These are phyloP conservation scores for Sporothrix globosa DNA, from an alignment of 2,329 filamentous ascomycete species.

Conservation along the genomic window DNA sequence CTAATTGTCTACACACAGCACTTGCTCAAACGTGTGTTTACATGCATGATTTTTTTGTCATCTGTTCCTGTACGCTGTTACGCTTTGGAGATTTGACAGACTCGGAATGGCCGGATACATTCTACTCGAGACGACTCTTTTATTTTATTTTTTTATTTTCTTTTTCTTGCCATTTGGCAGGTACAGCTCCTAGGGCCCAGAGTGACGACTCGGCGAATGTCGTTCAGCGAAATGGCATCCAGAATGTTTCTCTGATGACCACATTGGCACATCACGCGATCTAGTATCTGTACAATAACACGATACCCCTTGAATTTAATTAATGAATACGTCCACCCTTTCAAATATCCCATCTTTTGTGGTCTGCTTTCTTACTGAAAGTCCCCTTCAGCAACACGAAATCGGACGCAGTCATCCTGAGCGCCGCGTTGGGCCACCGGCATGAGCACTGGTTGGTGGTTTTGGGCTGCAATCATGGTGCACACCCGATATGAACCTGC, in stretches of 20 bases:
- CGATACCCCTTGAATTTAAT: slow-evolving; percentile 2
- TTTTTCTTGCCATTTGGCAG: background rate
- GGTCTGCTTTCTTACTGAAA: background rate
- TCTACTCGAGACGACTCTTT: background rate
- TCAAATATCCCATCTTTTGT: background rate
- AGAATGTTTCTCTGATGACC: background rate
- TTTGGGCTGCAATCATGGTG: slow-evolving; percentile 54
- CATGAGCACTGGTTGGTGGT: slow-evolving; percentile 63
- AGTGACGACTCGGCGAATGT: background rate
- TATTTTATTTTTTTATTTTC: background rate
- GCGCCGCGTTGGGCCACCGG: slow-evolving; percentile 58
- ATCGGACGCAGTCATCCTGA: slow-evolving; percentile 58
- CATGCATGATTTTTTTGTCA: background rate
- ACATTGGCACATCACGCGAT: background rate
- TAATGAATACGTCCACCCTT: background rate
- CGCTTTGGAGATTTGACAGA: background rate
- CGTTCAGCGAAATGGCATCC: background rate
- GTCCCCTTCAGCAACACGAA: slow-evolving; percentile 44
- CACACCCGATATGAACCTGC: slow-evolving; percentile 56
- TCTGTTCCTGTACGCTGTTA: background rate
- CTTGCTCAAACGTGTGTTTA: background rate
- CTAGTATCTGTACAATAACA: background rate
- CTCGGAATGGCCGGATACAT: background rate
- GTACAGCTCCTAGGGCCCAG: background rate
- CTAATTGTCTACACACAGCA: background rate